These are phyloP conservation scores for Serpula lacrymans DNA, from an alignment of 768 basidiomycete genomes.

Conservation along the genomic window DNA sequence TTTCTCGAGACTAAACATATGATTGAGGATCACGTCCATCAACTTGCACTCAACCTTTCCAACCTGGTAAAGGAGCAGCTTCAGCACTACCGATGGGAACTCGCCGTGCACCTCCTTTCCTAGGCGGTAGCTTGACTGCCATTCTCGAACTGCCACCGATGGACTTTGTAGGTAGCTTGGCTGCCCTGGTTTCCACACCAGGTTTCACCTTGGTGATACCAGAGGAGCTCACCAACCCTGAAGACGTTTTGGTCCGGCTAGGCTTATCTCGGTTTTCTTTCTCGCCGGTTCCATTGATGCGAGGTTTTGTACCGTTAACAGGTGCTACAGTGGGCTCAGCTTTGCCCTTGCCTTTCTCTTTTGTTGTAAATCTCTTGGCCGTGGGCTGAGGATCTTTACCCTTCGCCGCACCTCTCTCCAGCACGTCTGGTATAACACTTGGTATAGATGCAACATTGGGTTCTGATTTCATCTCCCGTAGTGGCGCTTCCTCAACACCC, in stretches of 20 bases:
- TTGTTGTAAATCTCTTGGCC: constrained; percentile 29
- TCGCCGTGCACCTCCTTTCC: constrained; percentile 54
- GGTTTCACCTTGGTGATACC: constrained; percentile 34
- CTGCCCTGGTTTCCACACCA: constrained; percentile 15
- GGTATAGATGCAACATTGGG: constrained; percentile 25
- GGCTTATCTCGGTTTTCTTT: constrained; percentile 34
- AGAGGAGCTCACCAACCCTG: constrained; percentile 18
- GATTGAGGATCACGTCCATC: no score
- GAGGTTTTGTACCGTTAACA: constrained; percentile 22
- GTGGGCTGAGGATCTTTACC: constrained; percentile 27
- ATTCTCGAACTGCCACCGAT: constrained; percentile 6
- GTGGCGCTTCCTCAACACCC: constrained; percentile 46
- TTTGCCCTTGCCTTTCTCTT: constrained; percentile 39
- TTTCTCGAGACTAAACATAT: no score
- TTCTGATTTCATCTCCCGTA: constrained; percentile 46
- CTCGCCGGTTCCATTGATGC: constrained; percentile 24
- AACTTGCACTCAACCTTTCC: constrained; percentile 41
- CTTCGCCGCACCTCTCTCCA: constrained; percentile 9
- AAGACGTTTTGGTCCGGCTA: constrained; percentile 2
- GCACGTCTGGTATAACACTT: no score
- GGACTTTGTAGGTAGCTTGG: constrained; percentile 12
- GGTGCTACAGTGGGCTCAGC: constrained; percentile 14
- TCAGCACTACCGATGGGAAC: constrained; percentile 68
- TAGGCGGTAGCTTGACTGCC: constrained; percentile 29
- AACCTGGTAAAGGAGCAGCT: constrained; percentile 48